phyloP scores from a whole-genome alignment of 2,329 filamentous ascomycete species.

The Metarhizium rileyi region DNA sequence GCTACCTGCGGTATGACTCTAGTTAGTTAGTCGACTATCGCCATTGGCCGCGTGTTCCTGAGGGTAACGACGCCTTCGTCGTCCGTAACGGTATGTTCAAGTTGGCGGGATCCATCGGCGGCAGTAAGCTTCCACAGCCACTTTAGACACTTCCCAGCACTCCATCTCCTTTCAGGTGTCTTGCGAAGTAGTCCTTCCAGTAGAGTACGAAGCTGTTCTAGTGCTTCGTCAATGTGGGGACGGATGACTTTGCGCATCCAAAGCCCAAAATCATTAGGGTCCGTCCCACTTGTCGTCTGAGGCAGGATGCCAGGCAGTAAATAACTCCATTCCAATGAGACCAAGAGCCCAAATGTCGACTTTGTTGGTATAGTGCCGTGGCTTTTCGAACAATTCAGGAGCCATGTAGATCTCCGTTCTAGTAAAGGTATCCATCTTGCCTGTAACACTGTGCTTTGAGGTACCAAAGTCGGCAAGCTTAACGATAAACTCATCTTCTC shows the following conservation, averaged over 20 bases:
- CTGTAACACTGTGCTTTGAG: conserved; percentile 1
- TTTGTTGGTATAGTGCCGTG: conserved; percentile 5
- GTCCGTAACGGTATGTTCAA: too few relatives aligned
- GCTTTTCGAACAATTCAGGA: conserved; percentile 5
- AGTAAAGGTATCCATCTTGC: conserved; percentile 6
- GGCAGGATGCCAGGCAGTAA: conserved; percentile 3
- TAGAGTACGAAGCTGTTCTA: background rate
- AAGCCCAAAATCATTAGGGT: background rate
- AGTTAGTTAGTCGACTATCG: too few relatives aligned
- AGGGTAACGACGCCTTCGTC: too few relatives aligned
- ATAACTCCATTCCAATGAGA: conserved; percentile 4
- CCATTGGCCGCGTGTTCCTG: too few relatives aligned
- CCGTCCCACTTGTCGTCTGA: background rate
- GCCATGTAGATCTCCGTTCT: conserved; percentile 7
- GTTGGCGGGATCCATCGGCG: too few relatives aligned
- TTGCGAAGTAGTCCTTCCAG: background rate
- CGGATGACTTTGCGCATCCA: conserved; percentile 1
- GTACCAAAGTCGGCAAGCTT: conserved; percentile 7
- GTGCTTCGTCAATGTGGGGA: background rate
- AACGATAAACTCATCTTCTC: background rate
- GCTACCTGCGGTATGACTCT: too few relatives aligned
- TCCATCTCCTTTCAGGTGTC: conserved; percentile 2
- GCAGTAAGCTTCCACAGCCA: conserved; percentile 4
- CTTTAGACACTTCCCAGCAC: conserved; percentile 2
- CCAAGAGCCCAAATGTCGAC: conserved; percentile 8